Base-by-base conservation (phyloP, 2,329 filamentous ascomycete genomes). In the Claviceps pazoutovae region DNA sequence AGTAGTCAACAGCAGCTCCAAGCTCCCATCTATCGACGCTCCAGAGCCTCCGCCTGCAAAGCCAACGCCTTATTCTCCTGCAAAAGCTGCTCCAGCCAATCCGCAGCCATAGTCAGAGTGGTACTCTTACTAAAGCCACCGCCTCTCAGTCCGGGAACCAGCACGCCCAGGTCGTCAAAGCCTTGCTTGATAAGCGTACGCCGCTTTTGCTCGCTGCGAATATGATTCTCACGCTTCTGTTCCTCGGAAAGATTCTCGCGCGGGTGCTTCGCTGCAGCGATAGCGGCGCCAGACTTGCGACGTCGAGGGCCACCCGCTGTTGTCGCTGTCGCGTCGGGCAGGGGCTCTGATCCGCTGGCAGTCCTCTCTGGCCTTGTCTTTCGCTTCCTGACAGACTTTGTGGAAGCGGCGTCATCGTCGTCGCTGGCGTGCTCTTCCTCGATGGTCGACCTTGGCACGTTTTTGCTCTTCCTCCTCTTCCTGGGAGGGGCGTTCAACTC, bases 161-260 rank as follows among this genome's bases (percentile, higher is more conserved):
- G 72, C 30, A 80, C 74, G 56, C 79, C 80, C n/a, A 95, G 69
- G 53, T 91, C 85, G 44, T 89, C 84, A 59, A 91, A 95, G 0
- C 87, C 87, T 57, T 86, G 78, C 62, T 88, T 85, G 60, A 91
- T 91, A 46, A 89, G 72, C 26, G 87, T 88, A 47, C 88, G 76
- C 37, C 89, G 78, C 66, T 93, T 94, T 68, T 95, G 87, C 63
- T 94, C 88, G 50, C 88, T 93, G 50, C 83, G 75, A 57, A 95
- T 93, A 62, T 94, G 88, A 58, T 95, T 95, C 60, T 83, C 83
- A 46, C 87, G 76, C 67, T 91, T 93, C 66, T 93, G 85, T 54
- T 85, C 82, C 58, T 91, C 86, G 0, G 82, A 79, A 4, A 93
- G 80, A 59, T 95, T 95, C 62, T 83, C 84, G 26, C 84, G 69